phyloP scores from a whole-genome alignment of 169 alveolate species.

The Amoebophrya sp. region DNA sequence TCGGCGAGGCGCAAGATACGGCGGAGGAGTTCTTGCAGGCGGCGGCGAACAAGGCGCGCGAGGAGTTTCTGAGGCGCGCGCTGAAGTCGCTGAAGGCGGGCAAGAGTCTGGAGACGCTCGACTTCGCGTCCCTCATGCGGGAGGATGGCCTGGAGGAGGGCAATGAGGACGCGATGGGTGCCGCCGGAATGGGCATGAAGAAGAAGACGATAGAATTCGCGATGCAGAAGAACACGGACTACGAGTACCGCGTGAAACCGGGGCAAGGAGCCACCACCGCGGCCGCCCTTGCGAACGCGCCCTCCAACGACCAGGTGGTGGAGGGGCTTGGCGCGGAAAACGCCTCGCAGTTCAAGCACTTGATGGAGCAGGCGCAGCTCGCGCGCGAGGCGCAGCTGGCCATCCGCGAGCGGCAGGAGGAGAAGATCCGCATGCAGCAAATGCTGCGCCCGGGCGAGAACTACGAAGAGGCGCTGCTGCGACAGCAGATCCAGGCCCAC shows the following conservation, averaged over 20 bases:
- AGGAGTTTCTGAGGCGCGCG: neutral
- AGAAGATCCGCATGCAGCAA: neutral
- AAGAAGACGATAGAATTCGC: too few relatives aligned
- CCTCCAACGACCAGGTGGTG: too few relatives aligned
- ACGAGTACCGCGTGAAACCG: too few relatives aligned
- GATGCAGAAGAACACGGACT: too few relatives aligned
- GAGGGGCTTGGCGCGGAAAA: too few relatives aligned
- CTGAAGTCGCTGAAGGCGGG: neutral
- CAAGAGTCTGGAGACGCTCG: neutral
- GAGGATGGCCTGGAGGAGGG: neutral
- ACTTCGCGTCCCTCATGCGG: neutral
- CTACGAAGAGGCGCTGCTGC: neutral
- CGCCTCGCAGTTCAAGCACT: neutral
- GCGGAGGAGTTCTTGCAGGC: neutral
- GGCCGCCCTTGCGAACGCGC: too few relatives aligned
- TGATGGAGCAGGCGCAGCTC: neutral
- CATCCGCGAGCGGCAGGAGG: too few relatives aligned
- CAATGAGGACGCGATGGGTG: neutral
- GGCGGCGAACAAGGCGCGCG: neutral
- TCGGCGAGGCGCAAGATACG: neutral
- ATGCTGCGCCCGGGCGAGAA: neutral
- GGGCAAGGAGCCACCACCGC: too few relatives aligned
- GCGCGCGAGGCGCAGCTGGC: too few relatives aligned
- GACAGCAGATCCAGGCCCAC: neutral
- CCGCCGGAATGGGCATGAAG: too few relatives aligned